A percentile compares a stretch with the other conserved stretches of the same genome.
phyloP scores from a whole-genome alignment of 441 rosid species.

The Bocquillonia castaneifolia region DNA sequence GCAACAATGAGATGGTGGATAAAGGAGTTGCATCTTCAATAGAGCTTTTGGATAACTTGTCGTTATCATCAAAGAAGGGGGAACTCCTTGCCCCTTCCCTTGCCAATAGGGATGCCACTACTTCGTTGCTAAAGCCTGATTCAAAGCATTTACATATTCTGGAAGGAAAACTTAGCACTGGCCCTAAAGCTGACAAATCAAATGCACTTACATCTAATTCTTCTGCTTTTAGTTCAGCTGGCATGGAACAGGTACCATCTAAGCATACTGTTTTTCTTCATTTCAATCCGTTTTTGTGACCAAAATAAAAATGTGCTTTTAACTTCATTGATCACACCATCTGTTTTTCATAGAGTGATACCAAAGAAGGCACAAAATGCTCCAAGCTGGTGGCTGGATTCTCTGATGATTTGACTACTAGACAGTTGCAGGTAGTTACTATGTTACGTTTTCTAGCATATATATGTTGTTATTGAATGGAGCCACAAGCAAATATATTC shows the following conservation, averaged over 20 bases:
- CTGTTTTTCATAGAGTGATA: constrained; percentile 20
- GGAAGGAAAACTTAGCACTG: constrained; percentile 11
- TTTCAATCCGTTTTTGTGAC: neutral
- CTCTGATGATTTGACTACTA: constrained; percentile 20
- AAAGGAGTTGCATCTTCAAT: constrained; percentile 24
- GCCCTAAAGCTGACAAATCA: constrained; percentile 21
- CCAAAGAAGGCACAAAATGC: constrained; percentile 17
- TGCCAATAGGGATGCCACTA: constrained; percentile 13
- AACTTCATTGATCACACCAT: neutral
- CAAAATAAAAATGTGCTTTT: neutral
- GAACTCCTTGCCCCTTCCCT: constrained; percentile 16
- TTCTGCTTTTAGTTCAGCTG: constrained; percentile 8
- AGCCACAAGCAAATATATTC: neutral
- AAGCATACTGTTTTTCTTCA: constrained; percentile 7
- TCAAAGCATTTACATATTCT: constrained; percentile 20
- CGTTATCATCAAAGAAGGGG: constrained; percentile 26
- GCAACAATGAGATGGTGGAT: neutral
- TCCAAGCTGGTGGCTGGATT: constrained; percentile 23
- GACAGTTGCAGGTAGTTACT: constrained; percentile 34
- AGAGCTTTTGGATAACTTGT: constrained; percentile 27
- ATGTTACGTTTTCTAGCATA: neutral
- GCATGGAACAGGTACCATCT: constrained; percentile 24
- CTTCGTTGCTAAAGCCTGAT: constrained; percentile 16
- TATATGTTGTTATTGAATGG: neutral
- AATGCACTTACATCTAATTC: constrained; percentile 18